Evolutionary conservation across 208 protist genomes (phyloP).

Genomic region (Trypanosoma melophagium): DNA sequence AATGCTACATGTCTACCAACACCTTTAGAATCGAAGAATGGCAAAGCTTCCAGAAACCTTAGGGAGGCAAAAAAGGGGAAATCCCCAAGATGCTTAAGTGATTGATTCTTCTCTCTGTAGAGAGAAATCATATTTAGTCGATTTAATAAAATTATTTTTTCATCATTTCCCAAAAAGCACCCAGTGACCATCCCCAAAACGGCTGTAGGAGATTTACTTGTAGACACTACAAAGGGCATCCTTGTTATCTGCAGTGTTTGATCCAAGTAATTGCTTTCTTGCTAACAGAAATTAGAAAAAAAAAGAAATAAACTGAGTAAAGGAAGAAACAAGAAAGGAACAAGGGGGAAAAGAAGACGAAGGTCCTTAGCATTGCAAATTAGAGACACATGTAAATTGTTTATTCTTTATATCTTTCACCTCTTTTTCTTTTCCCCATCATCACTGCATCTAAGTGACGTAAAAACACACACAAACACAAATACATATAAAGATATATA

Average conservation of each 20-base stretch:
- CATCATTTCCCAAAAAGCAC: slow-evolving; percentile 31
- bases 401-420: not conserved
- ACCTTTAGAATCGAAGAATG: slow-evolving; percentile 38
- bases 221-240: slow-evolving; percentile 58
- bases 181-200: slow-evolving; percentile 45
- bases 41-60: slow-evolving; percentile 65
- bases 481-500: not conserved
- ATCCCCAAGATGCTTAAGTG: slow-evolving; percentile 45
- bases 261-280: no score
- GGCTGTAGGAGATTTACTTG: slow-evolving; percentile 51
- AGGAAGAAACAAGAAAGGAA: no score
- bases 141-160: slow-evolving; percentile 44
- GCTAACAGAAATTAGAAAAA: no score
- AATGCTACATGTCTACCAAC: slow-evolving; percentile 66
- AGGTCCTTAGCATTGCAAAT: no score
- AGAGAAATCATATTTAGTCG: slow-evolving; percentile 55
- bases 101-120: slow-evolving; percentile 28
- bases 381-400: not conserved
- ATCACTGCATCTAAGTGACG: not conserved
- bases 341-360: no score
- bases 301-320: no score
- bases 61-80: slow-evolving; percentile 60
- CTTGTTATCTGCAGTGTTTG: not conserved
- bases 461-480: not conserved
- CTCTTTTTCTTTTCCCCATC: not conserved